phyloP scores from a whole-genome alignment of 148 eudicot genomes.

The Nepenthes mirabilis region DNA sequence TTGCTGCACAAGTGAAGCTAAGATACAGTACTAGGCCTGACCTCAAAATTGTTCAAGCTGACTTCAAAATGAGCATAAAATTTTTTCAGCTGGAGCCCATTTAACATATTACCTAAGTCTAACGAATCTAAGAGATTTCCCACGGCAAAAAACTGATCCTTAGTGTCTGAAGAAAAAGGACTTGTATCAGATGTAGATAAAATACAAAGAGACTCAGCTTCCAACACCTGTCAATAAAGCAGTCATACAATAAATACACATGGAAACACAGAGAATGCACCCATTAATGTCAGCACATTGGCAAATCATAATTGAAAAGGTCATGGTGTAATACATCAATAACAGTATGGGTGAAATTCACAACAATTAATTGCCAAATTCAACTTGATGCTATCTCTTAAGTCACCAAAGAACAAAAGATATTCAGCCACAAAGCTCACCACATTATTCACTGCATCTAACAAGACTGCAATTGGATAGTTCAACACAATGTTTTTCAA shows the following conservation, averaged over 20 bases:
- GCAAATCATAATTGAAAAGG: no score
- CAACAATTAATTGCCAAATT: no score
- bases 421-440: no score
- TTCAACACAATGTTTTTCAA: no score
- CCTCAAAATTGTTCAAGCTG: slow-evolving; percentile 51
- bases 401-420: no score
- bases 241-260: not conserved
- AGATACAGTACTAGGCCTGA: slow-evolving; percentile 14
- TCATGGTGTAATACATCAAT: no score
- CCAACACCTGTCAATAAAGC: slow-evolving; percentile 40
- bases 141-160: slow-evolving; percentile 10
- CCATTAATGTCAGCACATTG: no score
- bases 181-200: slow-evolving; percentile 22
- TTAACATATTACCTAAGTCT: slow-evolving; percentile 13
- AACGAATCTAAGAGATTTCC: slow-evolving; percentile 9
- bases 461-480: no score
- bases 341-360: no score
- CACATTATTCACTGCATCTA: no score
- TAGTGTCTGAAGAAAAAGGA: slow-evolving; percentile 17
- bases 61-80: slow-evolving; percentile 56
- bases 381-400: no score
- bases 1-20: not conserved
- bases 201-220: slow-evolving; percentile 32
- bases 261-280: not conserved
- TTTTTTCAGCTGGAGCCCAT: slow-evolving; percentile 27